Evolutionary conservation across 208 protist species (phyloP).

Genomic region (Porcisia deanei): DNA sequence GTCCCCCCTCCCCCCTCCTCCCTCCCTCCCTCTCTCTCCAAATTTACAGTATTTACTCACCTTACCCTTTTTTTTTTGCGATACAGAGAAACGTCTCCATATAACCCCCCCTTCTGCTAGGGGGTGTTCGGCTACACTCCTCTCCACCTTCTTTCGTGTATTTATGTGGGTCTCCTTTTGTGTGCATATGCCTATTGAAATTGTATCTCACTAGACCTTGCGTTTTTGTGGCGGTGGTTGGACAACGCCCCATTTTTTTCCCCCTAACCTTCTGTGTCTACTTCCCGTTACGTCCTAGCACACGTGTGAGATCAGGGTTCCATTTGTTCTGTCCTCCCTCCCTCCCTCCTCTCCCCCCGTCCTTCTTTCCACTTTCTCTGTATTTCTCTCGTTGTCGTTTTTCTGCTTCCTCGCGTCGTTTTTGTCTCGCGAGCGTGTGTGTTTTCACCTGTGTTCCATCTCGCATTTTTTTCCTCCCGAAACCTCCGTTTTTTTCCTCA

Average conservation of each 20-base stretch:
- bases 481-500: too few species aligned
- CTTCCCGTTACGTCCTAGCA: too few species aligned
- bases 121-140: too few species aligned
- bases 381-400: neutral
- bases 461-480: too few species aligned
- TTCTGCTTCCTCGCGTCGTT: neutral
- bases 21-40: neutral
- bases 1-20: neutral
- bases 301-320: too few species aligned
- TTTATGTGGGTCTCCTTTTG: neutral
- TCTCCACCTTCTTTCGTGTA: constrained; percentile 13
- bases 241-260: neutral
- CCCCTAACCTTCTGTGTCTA: too few species aligned
- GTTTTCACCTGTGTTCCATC: neutral
- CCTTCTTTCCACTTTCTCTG: neutral
- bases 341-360: too few species aligned
- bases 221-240: neutral
- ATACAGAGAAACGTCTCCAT: too few species aligned
- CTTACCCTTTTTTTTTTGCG: too few species aligned
- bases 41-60: too few species aligned
- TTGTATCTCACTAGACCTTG: neutral
- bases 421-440: neutral
- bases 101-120: too few species aligned
- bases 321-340: too few species aligned
- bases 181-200: neutral